Evolutionary conservation across 345 rosid genomes (phyloP).

Genomic region (Citrus medica): DNA sequence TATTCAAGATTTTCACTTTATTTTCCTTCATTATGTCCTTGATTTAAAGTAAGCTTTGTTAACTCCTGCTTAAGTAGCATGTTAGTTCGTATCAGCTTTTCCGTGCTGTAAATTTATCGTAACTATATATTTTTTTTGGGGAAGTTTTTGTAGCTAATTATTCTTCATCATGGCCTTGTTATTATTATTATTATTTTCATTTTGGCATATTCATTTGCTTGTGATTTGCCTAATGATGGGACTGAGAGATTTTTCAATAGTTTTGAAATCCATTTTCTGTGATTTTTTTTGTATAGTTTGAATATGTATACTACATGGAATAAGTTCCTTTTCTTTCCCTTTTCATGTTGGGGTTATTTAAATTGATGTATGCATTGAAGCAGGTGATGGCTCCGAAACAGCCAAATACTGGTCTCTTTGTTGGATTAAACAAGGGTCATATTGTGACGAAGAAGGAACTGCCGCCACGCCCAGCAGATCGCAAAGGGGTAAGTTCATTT

Average conservation of each 20-base stretch:
- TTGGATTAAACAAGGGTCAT: conserved; percentile 67
- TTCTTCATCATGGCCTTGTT: background rate
- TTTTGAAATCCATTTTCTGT: background rate
- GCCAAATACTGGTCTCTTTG: conserved; percentile 54
- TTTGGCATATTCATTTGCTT: background rate
- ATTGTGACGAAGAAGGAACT: conserved; percentile 56
- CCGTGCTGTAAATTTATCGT: background rate
- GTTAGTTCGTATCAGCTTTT: background rate
- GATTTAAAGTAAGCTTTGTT: background rate
- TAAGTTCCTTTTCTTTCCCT: background rate
- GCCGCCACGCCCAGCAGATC: conserved; percentile 48
- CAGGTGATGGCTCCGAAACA: conserved; percentile 58
- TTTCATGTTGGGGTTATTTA: background rate
- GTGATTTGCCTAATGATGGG: background rate
- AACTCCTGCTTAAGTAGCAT: background rate
- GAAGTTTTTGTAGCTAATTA: background rate
- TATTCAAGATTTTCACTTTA: background rate
- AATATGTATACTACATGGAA: background rate
- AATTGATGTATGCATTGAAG: background rate
- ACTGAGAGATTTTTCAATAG: too few relatives aligned
- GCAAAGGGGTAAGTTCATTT: conserved; percentile 51
- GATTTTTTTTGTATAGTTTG: background rate
- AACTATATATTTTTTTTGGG: too few relatives aligned
- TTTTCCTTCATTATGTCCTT: background rate
- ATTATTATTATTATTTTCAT: background rate